Percentiles rank a stretch among this genome's conserved stretches.
Conservation (phyloP, 371 early-diverging fungal genomes). For the Dichotomocladium elegans region DNA sequence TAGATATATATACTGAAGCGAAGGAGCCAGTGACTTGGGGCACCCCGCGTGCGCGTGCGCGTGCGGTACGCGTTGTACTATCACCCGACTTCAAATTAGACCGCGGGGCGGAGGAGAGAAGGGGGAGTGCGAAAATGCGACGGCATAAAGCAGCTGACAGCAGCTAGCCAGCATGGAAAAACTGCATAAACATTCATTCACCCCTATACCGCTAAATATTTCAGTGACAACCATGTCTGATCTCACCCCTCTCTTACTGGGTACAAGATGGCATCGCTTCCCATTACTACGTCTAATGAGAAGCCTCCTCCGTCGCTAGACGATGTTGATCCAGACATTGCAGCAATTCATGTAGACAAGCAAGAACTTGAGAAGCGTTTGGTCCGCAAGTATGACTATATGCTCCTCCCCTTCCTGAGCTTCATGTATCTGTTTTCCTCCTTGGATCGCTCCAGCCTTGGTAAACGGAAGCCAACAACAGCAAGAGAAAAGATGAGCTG, state of each 20-base stretch:
- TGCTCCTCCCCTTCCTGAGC: conserved; percentile 45
- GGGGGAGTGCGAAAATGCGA: neutral
- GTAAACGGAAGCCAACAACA: conserved; percentile 7
- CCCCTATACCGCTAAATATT: neutral
- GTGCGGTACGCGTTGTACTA: neutral
- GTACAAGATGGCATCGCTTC: neutral
- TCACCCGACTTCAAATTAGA: no score
- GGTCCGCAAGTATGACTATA: conserved; percentile 43
- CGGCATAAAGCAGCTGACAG: neutral
- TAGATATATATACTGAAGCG: no score
- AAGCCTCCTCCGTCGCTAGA: neutral
- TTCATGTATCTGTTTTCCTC: conserved; percentile 50
- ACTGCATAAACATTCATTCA: neutral
- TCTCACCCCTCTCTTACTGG: neutral
- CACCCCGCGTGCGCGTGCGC: neutral
- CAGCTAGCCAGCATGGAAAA: no score
- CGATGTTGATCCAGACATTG: neutral
- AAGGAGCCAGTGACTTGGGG: no score
- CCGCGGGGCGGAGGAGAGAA: neutral
- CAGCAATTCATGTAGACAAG: neutral
- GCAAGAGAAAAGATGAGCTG: neutral
- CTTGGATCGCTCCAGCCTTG: conserved; percentile 48
- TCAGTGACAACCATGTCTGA: neutral
- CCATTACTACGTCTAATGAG: neutral
- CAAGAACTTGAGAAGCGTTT: conserved; percentile 10